Conservation (phyloP, 1,139 yeast genomes). For the Saccharomyces hybrid region DNA sequence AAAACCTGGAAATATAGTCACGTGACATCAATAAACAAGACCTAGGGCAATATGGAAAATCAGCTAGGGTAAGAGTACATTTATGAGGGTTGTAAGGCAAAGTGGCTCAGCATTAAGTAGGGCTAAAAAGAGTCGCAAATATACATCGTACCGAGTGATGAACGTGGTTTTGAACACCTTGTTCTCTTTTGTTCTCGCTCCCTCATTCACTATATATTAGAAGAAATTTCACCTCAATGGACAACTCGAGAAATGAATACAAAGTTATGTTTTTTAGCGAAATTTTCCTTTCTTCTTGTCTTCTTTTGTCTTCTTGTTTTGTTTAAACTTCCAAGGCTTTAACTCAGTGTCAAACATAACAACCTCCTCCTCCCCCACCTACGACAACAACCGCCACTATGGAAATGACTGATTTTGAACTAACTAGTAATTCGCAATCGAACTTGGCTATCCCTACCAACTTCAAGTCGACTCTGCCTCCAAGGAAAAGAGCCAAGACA, state of each 20-base stretch:
- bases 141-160: not conserved
- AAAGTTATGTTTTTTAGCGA: not conserved
- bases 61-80: too few species aligned
- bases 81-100: not conserved
- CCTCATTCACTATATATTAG: not conserved
- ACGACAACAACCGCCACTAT: not conserved
- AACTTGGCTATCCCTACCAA: conserved; percentile 28
- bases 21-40: not conserved
- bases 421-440: not conserved
- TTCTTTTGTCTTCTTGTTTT: not conserved
- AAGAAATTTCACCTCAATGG: not conserved
- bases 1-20: not conserved
- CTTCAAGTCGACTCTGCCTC: conserved; percentile 57
- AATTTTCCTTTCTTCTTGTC: not conserved
- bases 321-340: not conserved
- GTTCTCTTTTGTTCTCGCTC: not conserved
- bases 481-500: conserved; percentile 93
- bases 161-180: not conserved
- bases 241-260: not conserved
- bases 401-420: conserved; percentile 1
- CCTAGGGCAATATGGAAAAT: not conserved
- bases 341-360: not conserved
- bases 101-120: not conserved
- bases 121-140: not conserved
- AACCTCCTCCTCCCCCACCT: not conserved